Conservation (phyloP, 179 eudicot species). For the Silene coronaria region DNA sequence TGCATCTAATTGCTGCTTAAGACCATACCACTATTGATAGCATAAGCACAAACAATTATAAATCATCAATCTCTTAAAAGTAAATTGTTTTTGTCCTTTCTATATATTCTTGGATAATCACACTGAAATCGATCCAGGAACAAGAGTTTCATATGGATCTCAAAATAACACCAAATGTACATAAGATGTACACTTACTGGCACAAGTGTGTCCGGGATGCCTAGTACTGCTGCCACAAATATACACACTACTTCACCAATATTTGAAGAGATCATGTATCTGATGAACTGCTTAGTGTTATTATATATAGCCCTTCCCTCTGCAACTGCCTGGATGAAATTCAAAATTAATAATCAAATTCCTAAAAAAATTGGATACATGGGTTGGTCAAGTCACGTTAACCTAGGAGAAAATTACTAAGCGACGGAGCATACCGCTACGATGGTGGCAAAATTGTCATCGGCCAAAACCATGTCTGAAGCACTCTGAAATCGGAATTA, state of each 20-base stretch:
- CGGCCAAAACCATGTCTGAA: constrained; percentile 98
- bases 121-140: background rate
- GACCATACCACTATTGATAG: background rate
- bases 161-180: background rate
- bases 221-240: constrained; percentile 98
- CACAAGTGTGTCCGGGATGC: constrained; percentile 96
- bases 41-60: constrained; percentile 15
- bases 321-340: constrained; percentile 82
- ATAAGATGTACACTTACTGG: constrained; percentile 58
- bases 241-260: constrained; percentile 99
- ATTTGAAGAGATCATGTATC: constrained; percentile 99
- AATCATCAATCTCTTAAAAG: background rate
- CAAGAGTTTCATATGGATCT: constrained; percentile 3
- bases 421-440: constrained; percentile 63
- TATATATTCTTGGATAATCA: background rate
- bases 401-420: background rate
- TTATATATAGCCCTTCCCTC: constrained; percentile 99
- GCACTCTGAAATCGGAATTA: constrained; percentile 66
- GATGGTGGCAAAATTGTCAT: constrained; percentile 97
- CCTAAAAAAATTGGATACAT: background rate
- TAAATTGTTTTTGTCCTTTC: background rate
- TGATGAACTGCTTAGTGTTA: constrained; percentile 96
- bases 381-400: background rate
- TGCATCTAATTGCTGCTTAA: background rate
- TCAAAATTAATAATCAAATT: constrained; percentile 14